Conservation (phyloP, 352 stramenopile species). For the Globisporangium viniferum region DNA sequence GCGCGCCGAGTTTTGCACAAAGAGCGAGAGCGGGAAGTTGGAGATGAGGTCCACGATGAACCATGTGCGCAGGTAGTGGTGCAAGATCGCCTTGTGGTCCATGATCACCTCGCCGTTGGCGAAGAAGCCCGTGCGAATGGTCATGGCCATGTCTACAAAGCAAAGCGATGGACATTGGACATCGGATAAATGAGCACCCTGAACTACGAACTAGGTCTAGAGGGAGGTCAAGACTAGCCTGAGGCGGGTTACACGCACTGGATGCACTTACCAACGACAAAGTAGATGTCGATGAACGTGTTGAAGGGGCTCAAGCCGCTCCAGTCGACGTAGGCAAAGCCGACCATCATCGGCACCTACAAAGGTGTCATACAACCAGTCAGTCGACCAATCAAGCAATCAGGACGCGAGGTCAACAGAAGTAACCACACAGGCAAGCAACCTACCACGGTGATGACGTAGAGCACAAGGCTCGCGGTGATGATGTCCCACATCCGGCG, state of each 20-base stretch:
- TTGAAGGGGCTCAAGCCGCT: constrained; percentile 41
- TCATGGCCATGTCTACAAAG: constrained; percentile 71
- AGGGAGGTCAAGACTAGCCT: background rate
- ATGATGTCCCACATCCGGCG: constrained; percentile 65
- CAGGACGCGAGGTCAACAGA: background rate
- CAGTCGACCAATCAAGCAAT: background rate
- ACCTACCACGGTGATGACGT: constrained; percentile 64
- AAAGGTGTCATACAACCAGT: background rate
- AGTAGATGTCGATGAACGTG: constrained; percentile 79
- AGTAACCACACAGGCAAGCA: background rate
- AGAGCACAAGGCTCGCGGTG: constrained; percentile 73
- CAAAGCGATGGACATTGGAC: too few relatives aligned
- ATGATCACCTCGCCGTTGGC: constrained; percentile 80
- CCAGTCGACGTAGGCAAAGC: constrained; percentile 74
- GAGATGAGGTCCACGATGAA: constrained; percentile 83
- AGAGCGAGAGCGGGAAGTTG: constrained; percentile 76
- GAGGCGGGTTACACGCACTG: background rate
- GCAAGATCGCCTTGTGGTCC: constrained; percentile 53
- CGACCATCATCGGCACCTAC: constrained; percentile 51
- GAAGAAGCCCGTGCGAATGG: constrained; percentile 71
- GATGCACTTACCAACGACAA: constrained; percentile 39
- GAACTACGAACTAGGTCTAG: too few relatives aligned
- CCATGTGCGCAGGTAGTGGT: constrained; percentile 74
- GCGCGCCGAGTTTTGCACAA: constrained; percentile 46
- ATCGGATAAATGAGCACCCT: too few relatives aligned